These are phyloP conservation scores for Termitomyces sp. DNA, from an alignment of 768 basidiomycete species.

Conservation along the genomic window DNA sequence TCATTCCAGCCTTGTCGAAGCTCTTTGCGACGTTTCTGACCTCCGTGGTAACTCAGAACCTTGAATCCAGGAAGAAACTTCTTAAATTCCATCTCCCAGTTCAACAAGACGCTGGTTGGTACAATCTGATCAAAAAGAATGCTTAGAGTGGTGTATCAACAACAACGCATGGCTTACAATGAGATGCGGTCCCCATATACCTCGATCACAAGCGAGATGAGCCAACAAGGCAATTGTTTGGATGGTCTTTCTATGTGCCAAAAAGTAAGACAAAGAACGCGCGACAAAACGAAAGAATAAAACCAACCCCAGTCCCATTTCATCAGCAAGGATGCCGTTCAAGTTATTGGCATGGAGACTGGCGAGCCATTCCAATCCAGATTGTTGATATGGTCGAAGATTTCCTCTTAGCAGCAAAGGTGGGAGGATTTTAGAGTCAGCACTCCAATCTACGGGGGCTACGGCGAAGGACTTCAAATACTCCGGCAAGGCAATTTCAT, in stretches of 20 bases:
- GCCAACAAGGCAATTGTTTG: constrained; percentile 94
- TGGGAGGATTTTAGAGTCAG: constrained; percentile 49
- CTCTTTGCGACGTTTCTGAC: constrained; percentile 83
- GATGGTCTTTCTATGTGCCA: constrained; percentile 72
- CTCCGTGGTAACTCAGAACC: constrained; percentile 87
- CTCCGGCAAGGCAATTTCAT: constrained; percentile 33
- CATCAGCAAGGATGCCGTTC: constrained; percentile 85
- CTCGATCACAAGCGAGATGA: constrained; percentile 84
- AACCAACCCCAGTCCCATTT: constrained; percentile 90
- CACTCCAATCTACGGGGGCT: constrained; percentile 64
- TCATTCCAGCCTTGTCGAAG: constrained; percentile 89
- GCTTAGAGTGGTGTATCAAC: constrained; percentile 12
- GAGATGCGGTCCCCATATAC: constrained; percentile 91
- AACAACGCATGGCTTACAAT: constrained; percentile 43
- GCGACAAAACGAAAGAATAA: background rate
- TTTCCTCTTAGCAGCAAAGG: constrained; percentile 79
- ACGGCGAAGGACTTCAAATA: constrained; percentile 70
- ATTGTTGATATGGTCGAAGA: constrained; percentile 88
- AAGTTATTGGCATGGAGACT: constrained; percentile 75
- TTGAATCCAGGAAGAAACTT: constrained; percentile 90
- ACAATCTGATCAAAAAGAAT: constrained; percentile 47
- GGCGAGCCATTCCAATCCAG: constrained; percentile 92
- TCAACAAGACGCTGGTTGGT: constrained; percentile 89
- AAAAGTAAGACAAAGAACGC: background rate
- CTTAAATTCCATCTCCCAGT: constrained; percentile 97